Evolutionary conservation across 768 basidiomycete species (phyloP).

Genomic region (Cyclocybe aegerita): DNA sequence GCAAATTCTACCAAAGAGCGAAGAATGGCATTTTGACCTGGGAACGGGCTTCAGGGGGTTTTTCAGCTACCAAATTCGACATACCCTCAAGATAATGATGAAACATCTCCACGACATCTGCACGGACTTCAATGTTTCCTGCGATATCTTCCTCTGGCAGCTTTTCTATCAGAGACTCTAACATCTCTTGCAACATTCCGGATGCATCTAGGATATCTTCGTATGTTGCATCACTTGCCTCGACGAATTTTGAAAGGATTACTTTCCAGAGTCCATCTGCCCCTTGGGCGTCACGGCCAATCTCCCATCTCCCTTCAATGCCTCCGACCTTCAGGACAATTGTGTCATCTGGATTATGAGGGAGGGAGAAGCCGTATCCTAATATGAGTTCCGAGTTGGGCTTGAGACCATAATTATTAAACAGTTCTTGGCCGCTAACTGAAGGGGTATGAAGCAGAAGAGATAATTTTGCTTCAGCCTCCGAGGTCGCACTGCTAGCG

Average conservation of each 20-base stretch:
- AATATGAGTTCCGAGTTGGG: conserved; percentile 88
- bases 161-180: conserved; percentile 44
- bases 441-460: conserved; percentile 55
- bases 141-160: conserved; percentile 38
- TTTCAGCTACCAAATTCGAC: conserved; percentile 4
- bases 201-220: conserved; percentile 73
- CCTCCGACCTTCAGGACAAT: conserved; percentile 79
- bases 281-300: conserved; percentile 56
- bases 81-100: conserved; percentile 66
- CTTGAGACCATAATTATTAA: conserved; percentile 93
- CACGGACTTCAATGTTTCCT: conserved; percentile 34
- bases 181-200: conserved; percentile 67
- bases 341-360: conserved; percentile 82
- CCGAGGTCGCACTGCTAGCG: conserved; percentile 12
- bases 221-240: conserved; percentile 30
- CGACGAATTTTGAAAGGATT: conserved; percentile 34
- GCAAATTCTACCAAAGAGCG: conserved; percentile 51
- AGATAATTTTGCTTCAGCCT: conserved; percentile 45
- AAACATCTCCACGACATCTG: conserved; percentile 65
- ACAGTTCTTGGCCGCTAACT: conserved; percentile 53
- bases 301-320: conserved; percentile 52
- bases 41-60: neutral
- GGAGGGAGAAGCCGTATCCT: conserved; percentile 87
- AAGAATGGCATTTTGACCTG: conserved; percentile 64
- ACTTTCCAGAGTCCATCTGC: conserved; percentile 63